These are phyloP conservation scores for Anisodus acutangulus DNA, from an alignment of 257 asterid species.

Conservation along the genomic window DNA sequence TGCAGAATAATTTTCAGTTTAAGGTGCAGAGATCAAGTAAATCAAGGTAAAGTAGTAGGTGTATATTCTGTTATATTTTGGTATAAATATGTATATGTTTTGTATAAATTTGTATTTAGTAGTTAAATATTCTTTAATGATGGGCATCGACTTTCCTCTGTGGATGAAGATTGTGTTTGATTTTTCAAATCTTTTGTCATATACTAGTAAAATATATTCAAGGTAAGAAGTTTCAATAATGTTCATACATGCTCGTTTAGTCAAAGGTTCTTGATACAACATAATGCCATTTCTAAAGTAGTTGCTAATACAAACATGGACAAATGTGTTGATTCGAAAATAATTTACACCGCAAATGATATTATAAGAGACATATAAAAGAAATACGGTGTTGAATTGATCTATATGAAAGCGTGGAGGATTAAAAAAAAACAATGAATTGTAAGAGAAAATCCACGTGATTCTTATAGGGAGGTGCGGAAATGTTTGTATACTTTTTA, in stretches of 20 bases:
- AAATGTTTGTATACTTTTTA: no score
- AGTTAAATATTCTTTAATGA: no score
- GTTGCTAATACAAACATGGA: neutral
- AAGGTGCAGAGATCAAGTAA: neutral
- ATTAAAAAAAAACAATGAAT: no score
- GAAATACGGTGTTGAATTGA: no score
- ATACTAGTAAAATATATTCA: no score
- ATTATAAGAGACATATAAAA: neutral
- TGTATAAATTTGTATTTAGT: no score
- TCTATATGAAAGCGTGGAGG: neutral
- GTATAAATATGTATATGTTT: no score
- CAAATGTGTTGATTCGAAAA: no score
- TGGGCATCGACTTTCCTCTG: no score
- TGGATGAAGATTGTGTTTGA: no score
- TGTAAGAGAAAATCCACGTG: neutral
- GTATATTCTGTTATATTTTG: neutral
- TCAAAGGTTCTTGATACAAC: neutral
- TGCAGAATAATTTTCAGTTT: neutral
- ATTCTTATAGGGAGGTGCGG: neutral
- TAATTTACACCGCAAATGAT: neutral
- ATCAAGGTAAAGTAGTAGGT: neutral
- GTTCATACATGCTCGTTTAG: neutral
- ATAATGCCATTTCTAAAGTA: neutral
- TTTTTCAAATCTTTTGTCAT: no score
- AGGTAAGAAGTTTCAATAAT: no score